Percentiles rank a stretch among this genome's conserved stretches.
These are phyloP conservation scores for Coniochaeta ligniaria DNA, from an alignment of 2,329 filamentous ascomycete species.

Conservation along the genomic window DNA sequence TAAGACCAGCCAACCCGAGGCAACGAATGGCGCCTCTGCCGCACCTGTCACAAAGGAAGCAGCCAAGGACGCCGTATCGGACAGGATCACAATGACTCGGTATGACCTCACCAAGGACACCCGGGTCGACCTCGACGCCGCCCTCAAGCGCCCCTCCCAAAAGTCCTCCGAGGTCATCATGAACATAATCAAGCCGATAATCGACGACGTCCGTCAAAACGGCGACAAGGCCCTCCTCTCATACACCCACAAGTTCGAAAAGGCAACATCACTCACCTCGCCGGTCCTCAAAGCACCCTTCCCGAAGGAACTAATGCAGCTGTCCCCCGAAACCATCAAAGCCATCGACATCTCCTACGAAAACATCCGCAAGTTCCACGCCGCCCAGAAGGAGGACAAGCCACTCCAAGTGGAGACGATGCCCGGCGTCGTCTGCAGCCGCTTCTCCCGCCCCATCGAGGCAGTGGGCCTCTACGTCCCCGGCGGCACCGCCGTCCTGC, in stretches of 20 bases:
- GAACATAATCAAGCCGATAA: constrained; percentile 84
- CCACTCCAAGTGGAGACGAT: constrained; percentile 88
- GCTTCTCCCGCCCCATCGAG: constrained; percentile 88
- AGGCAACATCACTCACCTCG: constrained; percentile 82
- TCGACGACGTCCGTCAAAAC: constrained; percentile 73
- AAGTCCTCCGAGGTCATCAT: constrained; percentile 92
- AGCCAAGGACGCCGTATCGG: constrained; percentile 19
- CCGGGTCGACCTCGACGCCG: constrained; percentile 59
- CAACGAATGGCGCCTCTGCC: constrained; percentile 17
- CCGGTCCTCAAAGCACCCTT: constrained; percentile 89
- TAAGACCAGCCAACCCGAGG: constrained; percentile 28
- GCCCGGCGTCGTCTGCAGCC: constrained; percentile 91
- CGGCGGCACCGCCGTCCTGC: constrained; percentile 92
- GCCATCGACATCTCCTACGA: constrained; percentile 94
- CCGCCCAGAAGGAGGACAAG: constrained; percentile 80
- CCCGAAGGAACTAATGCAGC: constrained; percentile 74
- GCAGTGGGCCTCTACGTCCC: constrained; percentile 95
- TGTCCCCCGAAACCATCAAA: constrained; percentile 74
- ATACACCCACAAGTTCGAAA: constrained; percentile 98
- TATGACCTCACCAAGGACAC: constrained; percentile 62
- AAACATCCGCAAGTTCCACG: constrained; percentile 92
- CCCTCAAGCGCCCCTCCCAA: constrained; percentile 83
- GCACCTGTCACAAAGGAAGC: constrained; percentile 33
- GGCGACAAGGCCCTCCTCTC: constrained; percentile 85
- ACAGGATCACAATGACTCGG: constrained; percentile 75